Evolutionary conservation across 805 yeast genomes (phyloP), one percentile per base, ranked within the genome.

Genomic region (Nakazawaea ernobii): DNA sequence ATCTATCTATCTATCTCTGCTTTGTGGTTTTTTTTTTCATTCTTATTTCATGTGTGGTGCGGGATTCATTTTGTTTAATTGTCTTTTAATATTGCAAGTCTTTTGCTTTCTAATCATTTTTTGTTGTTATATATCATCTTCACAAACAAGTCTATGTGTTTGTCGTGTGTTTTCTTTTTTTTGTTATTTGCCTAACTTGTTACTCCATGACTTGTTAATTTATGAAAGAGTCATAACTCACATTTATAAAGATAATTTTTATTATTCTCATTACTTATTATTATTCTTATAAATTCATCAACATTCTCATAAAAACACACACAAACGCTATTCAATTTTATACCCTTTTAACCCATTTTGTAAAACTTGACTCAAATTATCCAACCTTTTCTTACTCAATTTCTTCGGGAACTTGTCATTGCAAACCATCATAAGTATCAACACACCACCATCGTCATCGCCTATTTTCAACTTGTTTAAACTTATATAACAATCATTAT

Each of bases 351-450:
- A 40, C 33, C 33, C 43, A 15, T 48, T 36, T 20, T 14, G 17
- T 10, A 48, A 24, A 20, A 48, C 44, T 11, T 11, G 28, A 9
- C 32, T 24, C 42, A 56, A 38, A 10, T 43, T 45, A 6, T 52
- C 58, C 32, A 66, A 43, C 41, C 55, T 59, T 35, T 54, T 55
- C 29, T 63, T 39, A 13, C 65, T 63, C 29, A 66, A 47, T 17
- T 59, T 60, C 45, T 59, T 55, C 1, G 70, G 68, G 42, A 62
- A 64, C 4, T 49, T 41, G 6, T 42, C 17, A 14, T 55, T 59
- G 35, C 63, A 56, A 28, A 66, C 57, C 47, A 64, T 49, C 49
- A 66, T 50, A 38, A 65, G 42, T 13, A 61, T 40, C 41, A 56
- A 58, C 4, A 10, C 28, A 14, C 35, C 42, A 32, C 54, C 52